Evolutionary conservation across 768 basidiomycete genomes (phyloP).

Genomic region (Lactarius deliciosus): DNA sequence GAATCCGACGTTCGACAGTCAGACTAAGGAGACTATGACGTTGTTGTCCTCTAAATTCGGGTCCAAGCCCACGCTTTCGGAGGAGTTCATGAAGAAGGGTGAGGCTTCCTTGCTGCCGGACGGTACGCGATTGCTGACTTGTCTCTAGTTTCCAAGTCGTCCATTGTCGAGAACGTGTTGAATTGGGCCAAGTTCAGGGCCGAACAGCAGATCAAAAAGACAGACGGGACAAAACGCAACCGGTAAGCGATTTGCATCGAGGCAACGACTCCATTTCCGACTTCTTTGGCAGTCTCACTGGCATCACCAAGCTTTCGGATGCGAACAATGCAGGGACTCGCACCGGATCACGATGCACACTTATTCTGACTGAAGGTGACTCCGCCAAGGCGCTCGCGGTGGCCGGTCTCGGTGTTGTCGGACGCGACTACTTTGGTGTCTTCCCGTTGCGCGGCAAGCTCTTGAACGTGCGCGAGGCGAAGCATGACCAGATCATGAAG

Average conservation of each 20-base stretch:
- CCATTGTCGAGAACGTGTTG: constrained; percentile 88
- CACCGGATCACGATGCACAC: constrained; percentile 78
- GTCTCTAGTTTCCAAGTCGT: constrained; percentile 73
- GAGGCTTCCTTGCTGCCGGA: constrained; percentile 28
- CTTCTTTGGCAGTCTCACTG: constrained; percentile 61
- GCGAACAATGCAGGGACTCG: constrained; percentile 96
- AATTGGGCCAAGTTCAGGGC: constrained; percentile 98
- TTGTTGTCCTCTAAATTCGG: constrained; percentile 87
- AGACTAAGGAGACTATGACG: constrained; percentile 96
- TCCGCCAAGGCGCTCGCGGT: constrained; percentile 97
- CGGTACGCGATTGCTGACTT: constrained; percentile 1
- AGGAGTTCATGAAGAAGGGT: constrained; percentile 98
- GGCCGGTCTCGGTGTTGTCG: constrained; percentile 91
- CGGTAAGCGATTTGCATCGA: constrained; percentile 49
- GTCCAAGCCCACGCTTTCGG: constrained; percentile 76
- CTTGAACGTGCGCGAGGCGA: constrained; percentile 95
- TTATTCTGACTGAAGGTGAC: constrained; percentile 98
- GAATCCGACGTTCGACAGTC: constrained; percentile 98
- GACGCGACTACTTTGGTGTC: constrained; percentile 95
- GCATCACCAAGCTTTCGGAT: constrained; percentile 90
- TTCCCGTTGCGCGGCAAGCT: constrained; percentile 97
- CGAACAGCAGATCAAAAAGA: constrained; percentile 94
- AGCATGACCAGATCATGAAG: constrained; percentile 95
- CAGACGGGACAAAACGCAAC: constrained; percentile 87
- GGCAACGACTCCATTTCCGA: background rate